Base-by-base conservation (phyloP, 768 basidiomycete species). In the Omphalotus guepiniiformis region DNA sequence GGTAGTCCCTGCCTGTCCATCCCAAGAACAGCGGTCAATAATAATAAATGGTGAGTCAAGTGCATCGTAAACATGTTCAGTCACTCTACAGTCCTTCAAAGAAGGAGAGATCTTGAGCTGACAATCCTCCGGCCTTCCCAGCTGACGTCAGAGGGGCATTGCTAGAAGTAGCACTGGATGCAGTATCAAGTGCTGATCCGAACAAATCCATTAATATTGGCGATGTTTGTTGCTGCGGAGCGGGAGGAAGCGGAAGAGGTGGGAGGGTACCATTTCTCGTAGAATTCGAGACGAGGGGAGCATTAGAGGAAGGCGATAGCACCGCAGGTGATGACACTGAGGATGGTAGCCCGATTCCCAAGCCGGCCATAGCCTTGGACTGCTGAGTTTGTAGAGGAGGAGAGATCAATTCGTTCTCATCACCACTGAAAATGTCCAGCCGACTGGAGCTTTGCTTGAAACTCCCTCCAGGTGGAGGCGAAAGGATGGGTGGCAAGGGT, bases 31-130 rank as follows among this genome's bases (percentile, higher is more conserved):
- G n/a, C n/a, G n/a, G n/a, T n/a, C n/a, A n/a, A n/a, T n/a, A n/a
- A n/a, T n/a, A n/a, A n/a, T n/a, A n/a, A n/a, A n/a, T n/a, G n/a
- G n/a, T n/a, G n/a, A n/a, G n/a, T n/a, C n/a, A 3, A 53, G 19
- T 11, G 19, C 13, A 11, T 15, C 9, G 38, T 6, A 41, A 46
- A 49, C 25, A 51, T 16, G 44, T 39, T 42, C 26, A 26, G 12
- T 62, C 62, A n/a, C n/a, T n/a, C n/a, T n/a, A 88, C 26, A 85
- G 57, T 28, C 87, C 85, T 65, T 93, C 90, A 60, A 93, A 93
- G 63, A 93, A 93, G 15, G 84, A 88, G 42, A 92, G 62, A 73
- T 92, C 91, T 64, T 89, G 86, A 2, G 88, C 89, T 3, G 84
- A 86, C 41, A 92, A 62, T 3, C 83, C 85, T 11, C 81, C 79